Conservation (phyloP, 2,329 filamentous ascomycete species). For the Pyrenophora teres region DNA sequence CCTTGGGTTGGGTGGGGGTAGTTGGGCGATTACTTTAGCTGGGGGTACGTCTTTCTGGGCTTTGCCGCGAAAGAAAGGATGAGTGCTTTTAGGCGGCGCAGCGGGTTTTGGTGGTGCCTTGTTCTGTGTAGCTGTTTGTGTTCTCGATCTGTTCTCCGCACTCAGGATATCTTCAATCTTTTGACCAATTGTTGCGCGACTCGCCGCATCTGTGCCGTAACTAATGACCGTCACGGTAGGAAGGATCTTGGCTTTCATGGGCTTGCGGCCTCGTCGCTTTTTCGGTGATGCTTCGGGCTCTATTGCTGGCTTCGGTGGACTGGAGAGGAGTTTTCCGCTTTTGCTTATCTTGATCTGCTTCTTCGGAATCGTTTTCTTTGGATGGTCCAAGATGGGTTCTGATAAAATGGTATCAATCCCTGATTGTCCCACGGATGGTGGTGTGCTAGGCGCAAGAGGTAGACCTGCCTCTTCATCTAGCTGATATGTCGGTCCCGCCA, state of each 20-base stretch:
- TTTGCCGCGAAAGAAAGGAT: conserved; percentile 73
- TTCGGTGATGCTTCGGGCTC: conserved; percentile 53
- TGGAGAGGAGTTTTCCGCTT: conserved; percentile 53
- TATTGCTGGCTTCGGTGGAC: conserved; percentile 34
- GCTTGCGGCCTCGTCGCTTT: conserved; percentile 28
- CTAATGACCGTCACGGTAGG: conserved; percentile 59
- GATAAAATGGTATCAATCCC: not conserved
- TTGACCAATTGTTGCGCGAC: conserved; percentile 58
- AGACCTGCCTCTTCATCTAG: not conserved
- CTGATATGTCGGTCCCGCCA: not conserved
- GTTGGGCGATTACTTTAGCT: conserved; percentile 15
- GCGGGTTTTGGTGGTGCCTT: conserved; percentile 35
- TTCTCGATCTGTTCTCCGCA: conserved; percentile 33
- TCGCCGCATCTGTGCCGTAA: conserved; percentile 61
- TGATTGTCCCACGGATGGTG: not conserved
- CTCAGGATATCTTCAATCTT: conserved; percentile 68
- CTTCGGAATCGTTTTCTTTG: conserved; percentile 28
- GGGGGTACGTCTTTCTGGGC: conserved; percentile 32
- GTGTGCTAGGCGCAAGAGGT: not conserved
- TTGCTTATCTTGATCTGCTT: conserved; percentile 50
- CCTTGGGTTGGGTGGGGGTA: conserved; percentile 24
- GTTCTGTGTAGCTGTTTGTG: conserved; percentile 23
- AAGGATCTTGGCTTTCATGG: conserved; percentile 32
- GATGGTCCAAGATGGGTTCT: not conserved
- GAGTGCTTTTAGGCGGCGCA: conserved; percentile 55